These are phyloP conservation scores for Alternaria dauci DNA, from an alignment of 2,329 filamentous ascomycete species.

Conservation along the genomic window DNA sequence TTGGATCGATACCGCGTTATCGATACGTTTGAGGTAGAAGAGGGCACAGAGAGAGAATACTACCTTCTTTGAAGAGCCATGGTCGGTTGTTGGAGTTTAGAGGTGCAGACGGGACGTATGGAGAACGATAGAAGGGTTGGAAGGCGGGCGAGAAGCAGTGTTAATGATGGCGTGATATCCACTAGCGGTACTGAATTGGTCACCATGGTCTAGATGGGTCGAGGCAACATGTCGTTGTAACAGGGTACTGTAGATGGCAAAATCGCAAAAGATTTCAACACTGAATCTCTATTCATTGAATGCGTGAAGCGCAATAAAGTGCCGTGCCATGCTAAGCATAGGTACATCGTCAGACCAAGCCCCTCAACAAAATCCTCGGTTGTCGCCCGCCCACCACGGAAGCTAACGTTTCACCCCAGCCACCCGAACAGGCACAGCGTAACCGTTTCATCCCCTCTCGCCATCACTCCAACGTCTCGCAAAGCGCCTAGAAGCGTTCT, in stretches of 20 bases:
- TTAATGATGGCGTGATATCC: background rate
- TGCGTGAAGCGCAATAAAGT: background rate
- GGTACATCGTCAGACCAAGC: background rate
- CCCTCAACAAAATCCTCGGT: background rate
- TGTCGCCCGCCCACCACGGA: background rate
- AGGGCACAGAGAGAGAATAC: background rate
- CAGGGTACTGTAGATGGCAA: background rate
- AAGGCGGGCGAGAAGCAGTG: background rate
- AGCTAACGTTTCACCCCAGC: slow-evolving; percentile 17
- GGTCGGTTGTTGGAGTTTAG: background rate
- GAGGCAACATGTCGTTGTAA: background rate
- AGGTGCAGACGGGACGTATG: background rate
- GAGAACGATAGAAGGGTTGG: background rate
- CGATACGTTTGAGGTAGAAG: background rate
- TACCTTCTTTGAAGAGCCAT: background rate
- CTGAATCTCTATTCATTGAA: background rate
- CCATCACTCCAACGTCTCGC: slow-evolving; percentile 5
- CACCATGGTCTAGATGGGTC: no score
- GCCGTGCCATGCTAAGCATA: background rate
- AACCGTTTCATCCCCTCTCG: slow-evolving; percentile 12
- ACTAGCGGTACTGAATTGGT: background rate
- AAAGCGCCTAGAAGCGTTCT: background rate
- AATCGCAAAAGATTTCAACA: background rate
- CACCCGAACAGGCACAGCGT: slow-evolving; percentile 15
- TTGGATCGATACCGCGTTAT: slow-evolving; percentile 1